Base-by-base conservation (phyloP, 345 rosid genomes). In the Murraya paniculata region DNA sequence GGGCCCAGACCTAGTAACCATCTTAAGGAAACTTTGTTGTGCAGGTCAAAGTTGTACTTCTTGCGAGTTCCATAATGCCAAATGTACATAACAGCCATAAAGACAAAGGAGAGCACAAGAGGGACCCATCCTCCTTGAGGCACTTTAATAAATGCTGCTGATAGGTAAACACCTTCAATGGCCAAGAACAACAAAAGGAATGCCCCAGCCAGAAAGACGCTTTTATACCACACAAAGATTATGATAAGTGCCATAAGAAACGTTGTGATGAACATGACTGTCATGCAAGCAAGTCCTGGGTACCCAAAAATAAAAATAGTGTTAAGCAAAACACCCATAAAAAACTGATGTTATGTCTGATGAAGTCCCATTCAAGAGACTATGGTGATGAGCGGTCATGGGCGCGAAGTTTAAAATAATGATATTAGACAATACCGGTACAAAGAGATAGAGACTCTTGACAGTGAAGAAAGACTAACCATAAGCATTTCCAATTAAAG, bases 1-100 rank as follows among this genome's bases (percentile, higher is more conserved):
- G 99, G 99, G 48, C 94, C 99, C 85, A 95, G 81, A 53, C 99
- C 95, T 31, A 95, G 89, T 78, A 95, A 72, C 99, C 98, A 95
- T 81, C 87, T 95, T 61, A 91, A 80, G 1, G 98, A 93, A 65
- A 95, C 98, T 89, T 95, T 95, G 92, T 95, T 95, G 84, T 93
- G 98, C 68, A 95, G 88, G 81, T 93, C 99, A 64, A 83, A 92
- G 84, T 84, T 93, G 89, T 95, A 95, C 86, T 95, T 95, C 89
- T 82, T 90, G 77, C 94, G 90, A 48, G 93, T 91, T 61, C 97
- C 98, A 76, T 95, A 95, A 81, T 92, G 98, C 98, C 99, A 95
- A 68, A 91, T 87, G 81, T 76, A 95, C 99, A 95, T 95, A 73
- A 91, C 79, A 28, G 83, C 58, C 96, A 95, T 86, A 81, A 90